Evolutionary conservation across 1,139 yeast genomes (phyloP).

Genomic region (Pichia sp.): DNA sequence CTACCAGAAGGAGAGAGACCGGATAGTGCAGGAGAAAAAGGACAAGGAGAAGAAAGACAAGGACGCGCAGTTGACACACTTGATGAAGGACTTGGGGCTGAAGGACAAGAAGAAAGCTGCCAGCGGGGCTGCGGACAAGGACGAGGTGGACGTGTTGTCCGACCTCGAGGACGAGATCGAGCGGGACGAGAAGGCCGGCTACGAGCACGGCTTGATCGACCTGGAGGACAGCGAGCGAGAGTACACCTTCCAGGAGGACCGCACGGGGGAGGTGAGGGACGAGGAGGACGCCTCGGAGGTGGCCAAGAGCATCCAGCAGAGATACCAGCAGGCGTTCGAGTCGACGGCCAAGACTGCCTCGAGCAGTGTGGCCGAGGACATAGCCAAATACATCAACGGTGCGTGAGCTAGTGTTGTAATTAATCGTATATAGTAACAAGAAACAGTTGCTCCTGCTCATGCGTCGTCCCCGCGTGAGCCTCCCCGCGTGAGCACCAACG

Average conservation of each 20-base stretch:
- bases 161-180: constrained; percentile 31
- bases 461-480: background rate
- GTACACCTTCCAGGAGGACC: constrained; percentile 72
- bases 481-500: background rate
- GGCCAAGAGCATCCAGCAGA: constrained; percentile 52
- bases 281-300: constrained; percentile 15
- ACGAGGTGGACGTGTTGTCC: constrained; percentile 43
- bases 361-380: constrained; percentile 64
- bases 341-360: constrained; percentile 58
- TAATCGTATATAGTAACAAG: background rate
- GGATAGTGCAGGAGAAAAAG: constrained; percentile 71
- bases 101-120: constrained; percentile 34
- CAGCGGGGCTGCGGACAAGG: constrained; percentile 32
- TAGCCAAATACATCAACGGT: constrained; percentile 53
- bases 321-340: constrained; percentile 71
- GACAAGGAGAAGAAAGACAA: constrained; percentile 70
- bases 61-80: constrained; percentile 60
- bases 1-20: constrained; percentile 83
- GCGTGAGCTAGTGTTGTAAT: background rate
- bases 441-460: no score
- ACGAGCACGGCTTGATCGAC: constrained; percentile 49
- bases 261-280: constrained; percentile 53
- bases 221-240: constrained; percentile 56
- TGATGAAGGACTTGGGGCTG: constrained; percentile 82
- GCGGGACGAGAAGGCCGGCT: constrained; percentile 44